These are phyloP conservation scores for Ilyonectria mors-panacis DNA, from an alignment of 2,329 filamentous ascomycete species.

Conservation along the genomic window DNA sequence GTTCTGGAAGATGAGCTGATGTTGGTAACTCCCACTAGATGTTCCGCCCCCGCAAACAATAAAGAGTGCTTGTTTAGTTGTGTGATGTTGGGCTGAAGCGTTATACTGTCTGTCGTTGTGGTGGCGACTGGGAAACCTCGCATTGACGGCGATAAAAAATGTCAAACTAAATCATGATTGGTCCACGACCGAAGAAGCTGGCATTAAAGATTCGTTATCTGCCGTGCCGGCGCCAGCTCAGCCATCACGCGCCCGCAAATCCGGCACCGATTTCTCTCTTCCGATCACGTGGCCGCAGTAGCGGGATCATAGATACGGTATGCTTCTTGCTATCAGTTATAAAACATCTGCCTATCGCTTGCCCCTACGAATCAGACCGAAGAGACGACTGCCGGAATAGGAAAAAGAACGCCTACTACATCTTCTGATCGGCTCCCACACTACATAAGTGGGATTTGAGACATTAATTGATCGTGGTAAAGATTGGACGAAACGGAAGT, in stretches of 20 bases:
- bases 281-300: slow-evolving; percentile 28
- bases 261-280: neutral
- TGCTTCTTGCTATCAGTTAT: neutral
- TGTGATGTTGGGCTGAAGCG: no score
- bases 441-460: no score
- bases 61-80: no score
- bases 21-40: no score
- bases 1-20: no score
- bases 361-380: no score
- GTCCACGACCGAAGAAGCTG: neutral
- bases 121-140: neutral
- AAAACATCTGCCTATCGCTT: neutral
- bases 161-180: neutral
- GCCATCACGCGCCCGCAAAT: slow-evolving; percentile 57
- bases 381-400: no score
- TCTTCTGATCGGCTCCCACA: no score
- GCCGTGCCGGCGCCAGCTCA: neutral
- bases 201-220: neutral
- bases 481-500: no score
- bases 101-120: neutral
- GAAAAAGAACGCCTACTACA: no score
- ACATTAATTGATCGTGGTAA: no score
- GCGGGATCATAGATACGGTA: neutral
- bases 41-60: no score
- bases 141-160: neutral